Conservation (phyloP, 2,329 filamentous ascomycete species). For the Pseudocercospora macadamiae region DNA sequence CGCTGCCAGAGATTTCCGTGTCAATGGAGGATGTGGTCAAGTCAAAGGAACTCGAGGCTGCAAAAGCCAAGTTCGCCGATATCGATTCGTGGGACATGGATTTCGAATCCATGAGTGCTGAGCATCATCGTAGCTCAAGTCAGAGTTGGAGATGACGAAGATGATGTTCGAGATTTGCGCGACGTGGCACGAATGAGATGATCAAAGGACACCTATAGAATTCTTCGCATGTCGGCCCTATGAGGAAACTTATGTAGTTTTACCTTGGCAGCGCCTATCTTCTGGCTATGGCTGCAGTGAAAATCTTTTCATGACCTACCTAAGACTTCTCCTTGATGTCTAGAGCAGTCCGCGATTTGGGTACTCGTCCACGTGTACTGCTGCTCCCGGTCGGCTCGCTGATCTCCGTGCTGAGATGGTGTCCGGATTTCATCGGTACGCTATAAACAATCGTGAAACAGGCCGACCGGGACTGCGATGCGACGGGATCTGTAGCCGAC, state of each 20-base stretch:
- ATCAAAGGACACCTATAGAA: too few relatives aligned
- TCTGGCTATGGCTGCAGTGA: not conserved
- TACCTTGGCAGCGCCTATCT: not conserved
- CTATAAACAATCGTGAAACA: not conserved
- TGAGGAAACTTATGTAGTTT: not conserved
- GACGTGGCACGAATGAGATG: not conserved
- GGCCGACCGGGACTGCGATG: not conserved
- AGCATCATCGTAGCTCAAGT: constrained; percentile 41
- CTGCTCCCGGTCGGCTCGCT: not conserved
- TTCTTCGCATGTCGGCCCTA: too few relatives aligned
- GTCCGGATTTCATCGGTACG: not conserved
- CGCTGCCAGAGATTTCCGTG: constrained; percentile 23
- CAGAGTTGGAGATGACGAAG: constrained; percentile 35
- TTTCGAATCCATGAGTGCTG: constrained; percentile 54
- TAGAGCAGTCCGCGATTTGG: not conserved
- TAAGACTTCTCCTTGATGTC: too few relatives aligned
- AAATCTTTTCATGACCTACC: not conserved
- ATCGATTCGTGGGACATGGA: constrained; percentile 56
- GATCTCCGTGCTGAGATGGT: not conserved
- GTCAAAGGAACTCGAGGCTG: constrained; percentile 45
- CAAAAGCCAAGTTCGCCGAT: constrained; percentile 53
- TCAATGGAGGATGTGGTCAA: constrained; percentile 38
- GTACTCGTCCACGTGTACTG: too few relatives aligned
- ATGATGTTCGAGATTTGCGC: not conserved
- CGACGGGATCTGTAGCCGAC: not conserved